Evolutionary conservation across 2,329 filamentous ascomycete genomes (phyloP).

Genomic region (Meredithiella fracta): DNA sequence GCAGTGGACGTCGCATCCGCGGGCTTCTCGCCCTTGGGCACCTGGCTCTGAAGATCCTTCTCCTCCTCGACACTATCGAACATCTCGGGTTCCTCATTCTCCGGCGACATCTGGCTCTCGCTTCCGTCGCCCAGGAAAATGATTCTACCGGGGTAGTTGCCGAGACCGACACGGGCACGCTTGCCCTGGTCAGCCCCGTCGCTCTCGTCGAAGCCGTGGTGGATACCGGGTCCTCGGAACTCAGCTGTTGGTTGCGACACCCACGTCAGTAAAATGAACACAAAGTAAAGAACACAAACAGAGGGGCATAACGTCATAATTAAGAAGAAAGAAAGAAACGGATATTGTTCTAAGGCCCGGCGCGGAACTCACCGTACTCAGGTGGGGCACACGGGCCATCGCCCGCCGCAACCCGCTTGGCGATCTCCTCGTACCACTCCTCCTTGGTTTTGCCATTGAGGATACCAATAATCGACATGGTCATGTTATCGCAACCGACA

Average conservation of each 20-base stretch:
- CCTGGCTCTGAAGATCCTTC: constrained; percentile 71
- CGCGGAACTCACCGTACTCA: constrained; percentile 81
- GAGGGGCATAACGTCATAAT: constrained; percentile 6
- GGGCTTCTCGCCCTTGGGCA: constrained; percentile 39
- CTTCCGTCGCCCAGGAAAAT: constrained; percentile 93
- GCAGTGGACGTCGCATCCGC: not conserved
- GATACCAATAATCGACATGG: constrained; percentile 80
- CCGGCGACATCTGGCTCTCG: constrained; percentile 56
- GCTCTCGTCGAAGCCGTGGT: constrained; percentile 69
- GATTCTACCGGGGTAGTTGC: constrained; percentile 67
- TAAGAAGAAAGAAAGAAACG: constrained; percentile 16
- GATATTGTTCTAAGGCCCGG: constrained; percentile 2
- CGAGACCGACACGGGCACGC: constrained; percentile 36
- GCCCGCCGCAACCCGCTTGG: constrained; percentile 82
- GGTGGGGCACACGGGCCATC: constrained; percentile 96
- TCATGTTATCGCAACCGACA: constrained; percentile 99
- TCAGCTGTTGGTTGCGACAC: constrained; percentile 41
- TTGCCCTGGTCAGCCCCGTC: constrained; percentile 59
- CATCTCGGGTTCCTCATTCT: constrained; percentile 81
- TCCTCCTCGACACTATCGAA: constrained; percentile 78
- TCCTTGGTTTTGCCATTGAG: constrained; percentile 86
- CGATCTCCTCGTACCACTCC: constrained; percentile 95
- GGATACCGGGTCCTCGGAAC: constrained; percentile 67
- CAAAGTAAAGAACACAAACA: not conserved
- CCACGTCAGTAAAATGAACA: constrained; percentile 10